phyloP scores from a whole-genome alignment of 2,329 filamentous ascomycete genomes.

The Penicillium thymicola region DNA sequence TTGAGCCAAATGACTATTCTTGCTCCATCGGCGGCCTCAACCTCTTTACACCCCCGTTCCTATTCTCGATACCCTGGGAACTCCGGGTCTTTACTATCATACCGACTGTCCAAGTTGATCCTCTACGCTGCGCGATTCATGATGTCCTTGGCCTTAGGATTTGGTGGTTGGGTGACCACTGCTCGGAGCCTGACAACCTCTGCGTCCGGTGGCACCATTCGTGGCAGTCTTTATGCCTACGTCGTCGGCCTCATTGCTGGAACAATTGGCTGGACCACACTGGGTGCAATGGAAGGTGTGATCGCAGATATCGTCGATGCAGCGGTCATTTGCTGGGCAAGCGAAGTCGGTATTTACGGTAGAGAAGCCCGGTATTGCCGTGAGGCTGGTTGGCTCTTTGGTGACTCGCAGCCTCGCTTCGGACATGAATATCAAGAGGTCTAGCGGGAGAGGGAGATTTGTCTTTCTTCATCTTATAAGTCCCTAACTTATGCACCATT shows the following conservation, averaged over 20 bases:
- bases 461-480: neutral
- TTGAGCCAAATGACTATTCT: conserved; percentile 81
- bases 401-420: conserved; percentile 47
- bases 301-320: conserved; percentile 84
- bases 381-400: conserved; percentile 86
- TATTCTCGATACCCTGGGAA: conserved; percentile 42
- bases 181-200: conserved; percentile 71
- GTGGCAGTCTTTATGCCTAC: conserved; percentile 89
- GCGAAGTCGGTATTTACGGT: conserved; percentile 68
- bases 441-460: neutral
- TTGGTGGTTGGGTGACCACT: conserved; percentile 94
- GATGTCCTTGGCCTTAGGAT: conserved; percentile 84
- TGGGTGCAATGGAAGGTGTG: conserved; percentile 87
- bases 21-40: conserved; percentile 64
- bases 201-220: conserved; percentile 46
- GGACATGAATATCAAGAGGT: conserved; percentile 18
- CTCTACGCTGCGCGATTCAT: conserved; percentile 87
- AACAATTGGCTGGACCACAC: conserved; percentile 89
- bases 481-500: neutral
- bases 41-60: conserved; percentile 52
- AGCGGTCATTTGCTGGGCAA: conserved; percentile 89
- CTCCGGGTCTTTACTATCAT: conserved; percentile 67
- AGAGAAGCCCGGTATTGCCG: conserved; percentile 74
- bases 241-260: conserved; percentile 88
- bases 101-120: conserved; percentile 84